Evolutionary conservation across 352 stramenopile species (phyloP).

Genomic region (Globisporangium viniferum): DNA sequence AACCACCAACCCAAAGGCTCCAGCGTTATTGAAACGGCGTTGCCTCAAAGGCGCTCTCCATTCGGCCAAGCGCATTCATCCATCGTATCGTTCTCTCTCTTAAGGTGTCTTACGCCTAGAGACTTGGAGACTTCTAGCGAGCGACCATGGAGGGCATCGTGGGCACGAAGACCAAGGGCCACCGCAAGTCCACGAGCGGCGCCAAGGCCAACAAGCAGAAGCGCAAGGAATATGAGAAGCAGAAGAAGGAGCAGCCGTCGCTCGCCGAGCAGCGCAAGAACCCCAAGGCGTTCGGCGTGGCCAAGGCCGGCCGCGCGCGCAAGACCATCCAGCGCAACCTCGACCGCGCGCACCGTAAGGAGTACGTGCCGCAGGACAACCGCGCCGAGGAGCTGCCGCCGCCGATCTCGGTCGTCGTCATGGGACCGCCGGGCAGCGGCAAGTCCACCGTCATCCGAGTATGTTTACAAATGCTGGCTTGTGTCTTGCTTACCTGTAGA

Average conservation of each 20-base stretch:
- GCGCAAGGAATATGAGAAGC: slow-evolving; percentile 86
- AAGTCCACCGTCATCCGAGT: slow-evolving; percentile 98
- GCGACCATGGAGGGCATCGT: slow-evolving; percentile 25
- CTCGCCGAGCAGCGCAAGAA: slow-evolving; percentile 94
- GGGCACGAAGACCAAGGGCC: slow-evolving; percentile 50
- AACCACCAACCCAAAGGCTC: slow-evolving; percentile 9
- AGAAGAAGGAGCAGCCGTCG: slow-evolving; percentile 76
- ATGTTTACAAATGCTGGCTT: slow-evolving; percentile 13
- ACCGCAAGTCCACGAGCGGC: slow-evolving; percentile 84
- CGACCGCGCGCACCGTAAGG: slow-evolving; percentile 96
- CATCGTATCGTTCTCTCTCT: background rate
- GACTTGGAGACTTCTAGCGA: background rate
- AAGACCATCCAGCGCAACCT: slow-evolving; percentile 97
- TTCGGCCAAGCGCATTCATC: slow-evolving; percentile 1
- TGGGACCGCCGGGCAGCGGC: slow-evolving; percentile 95
- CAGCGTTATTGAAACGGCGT: slow-evolving; percentile 12
- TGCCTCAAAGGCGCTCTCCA: background rate
- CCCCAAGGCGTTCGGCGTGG: slow-evolving; percentile 95
- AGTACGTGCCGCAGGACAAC: slow-evolving; percentile 93
- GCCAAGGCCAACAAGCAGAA: slow-evolving; percentile 96
- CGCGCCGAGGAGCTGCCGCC: slow-evolving; percentile 86
- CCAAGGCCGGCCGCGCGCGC: slow-evolving; percentile 94
- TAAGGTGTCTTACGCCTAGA: background rate
- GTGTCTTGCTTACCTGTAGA: background rate
- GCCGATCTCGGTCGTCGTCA: slow-evolving; percentile 96